Evolutionary conservation across 2,329 filamentous ascomycete genomes (phyloP).

Genomic region (Aspergillus bombycis): DNA sequence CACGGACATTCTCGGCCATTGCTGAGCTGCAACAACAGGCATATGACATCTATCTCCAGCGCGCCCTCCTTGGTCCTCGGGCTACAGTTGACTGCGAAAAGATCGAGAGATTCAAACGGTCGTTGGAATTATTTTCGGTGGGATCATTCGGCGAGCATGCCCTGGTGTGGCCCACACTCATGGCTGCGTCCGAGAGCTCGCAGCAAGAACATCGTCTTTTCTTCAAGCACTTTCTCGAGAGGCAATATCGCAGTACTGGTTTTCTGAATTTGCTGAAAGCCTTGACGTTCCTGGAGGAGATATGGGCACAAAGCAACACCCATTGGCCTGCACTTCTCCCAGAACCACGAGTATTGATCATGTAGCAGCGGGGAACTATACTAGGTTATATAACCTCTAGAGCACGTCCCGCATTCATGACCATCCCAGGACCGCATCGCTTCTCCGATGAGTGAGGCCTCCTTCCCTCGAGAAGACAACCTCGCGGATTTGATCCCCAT

Average conservation of each 20-base stretch:
- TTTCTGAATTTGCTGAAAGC: slow-evolving; percentile 8
- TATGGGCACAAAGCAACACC: slow-evolving; percentile 1
- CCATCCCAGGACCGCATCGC: too few relatives aligned
- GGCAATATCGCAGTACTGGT: slow-evolving; percentile 1
- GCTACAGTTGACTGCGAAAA: background rate
- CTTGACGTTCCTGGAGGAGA: background rate
- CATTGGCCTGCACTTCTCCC: slow-evolving; percentile 3
- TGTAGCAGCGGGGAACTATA: background rate
- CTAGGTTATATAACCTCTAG: too few relatives aligned
- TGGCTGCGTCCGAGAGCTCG: slow-evolving; percentile 20
- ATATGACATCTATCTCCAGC: slow-evolving; percentile 15
- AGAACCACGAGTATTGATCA: slow-evolving; percentile 3
- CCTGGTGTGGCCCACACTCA: slow-evolving; percentile 23
- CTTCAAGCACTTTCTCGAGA: slow-evolving; percentile 7
- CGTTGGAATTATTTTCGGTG: background rate
- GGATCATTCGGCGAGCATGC: slow-evolving; percentile 12
- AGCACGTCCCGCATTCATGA: too few relatives aligned
- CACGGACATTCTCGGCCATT: slow-evolving; percentile 7
- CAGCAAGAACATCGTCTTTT: background rate
- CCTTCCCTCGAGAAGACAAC: too few relatives aligned
- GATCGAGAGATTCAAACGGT: slow-evolving; percentile 3
- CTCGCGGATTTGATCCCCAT: too few relatives aligned
- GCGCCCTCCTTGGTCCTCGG: background rate
- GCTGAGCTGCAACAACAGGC: slow-evolving; percentile 16
- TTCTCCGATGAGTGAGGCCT: too few relatives aligned